Percentiles rank a stretch among this genome's conserved stretches.
These are phyloP conservation scores for Eimeria zaria DNA, from an alignment of 169 alveolate species.

Conservation along the genomic window DNA sequence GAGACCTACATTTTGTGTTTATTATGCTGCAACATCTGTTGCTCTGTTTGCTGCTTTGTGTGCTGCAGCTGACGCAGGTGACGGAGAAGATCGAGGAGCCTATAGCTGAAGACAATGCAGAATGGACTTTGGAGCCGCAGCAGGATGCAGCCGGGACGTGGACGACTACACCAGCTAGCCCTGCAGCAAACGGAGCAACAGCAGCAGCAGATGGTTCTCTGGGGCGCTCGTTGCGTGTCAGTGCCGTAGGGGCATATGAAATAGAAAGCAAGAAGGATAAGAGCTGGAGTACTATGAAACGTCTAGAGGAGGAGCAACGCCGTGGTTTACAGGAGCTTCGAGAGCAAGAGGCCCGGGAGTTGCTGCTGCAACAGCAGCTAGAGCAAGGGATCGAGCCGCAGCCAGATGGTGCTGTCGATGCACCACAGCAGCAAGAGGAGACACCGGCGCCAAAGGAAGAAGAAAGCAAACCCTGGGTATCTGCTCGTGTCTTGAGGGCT, in stretches of 20 bases:
- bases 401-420: background rate
- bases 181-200: slow-evolving; percentile 31
- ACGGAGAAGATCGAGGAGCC: slow-evolving; percentile 63
- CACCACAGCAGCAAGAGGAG: background rate
- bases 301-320: slow-evolving; percentile 63
- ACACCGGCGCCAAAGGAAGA: background rate
- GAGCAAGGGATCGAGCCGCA: slow-evolving; percentile 7
- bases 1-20: background rate
- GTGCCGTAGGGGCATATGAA: slow-evolving; percentile 66
- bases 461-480: slow-evolving; percentile 35
- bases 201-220: slow-evolving; percentile 37
- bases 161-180: background rate
- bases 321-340: slow-evolving; percentile 64
- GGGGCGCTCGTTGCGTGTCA: slow-evolving; percentile 49
- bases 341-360: slow-evolving; percentile 71
- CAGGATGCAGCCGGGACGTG: slow-evolving; percentile 3
- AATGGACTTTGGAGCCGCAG: slow-evolving; percentile 48
- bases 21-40: background rate
- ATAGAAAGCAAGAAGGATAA: slow-evolving; percentile 62
- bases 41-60: background rate
- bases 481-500: slow-evolving; percentile 23
- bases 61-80: slow-evolving; percentile 69
- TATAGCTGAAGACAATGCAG: background rate
- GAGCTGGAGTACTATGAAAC: slow-evolving; percentile 72
- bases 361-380: slow-evolving; percentile 67